Evolutionary conservation across 2,329 filamentous ascomycete species (phyloP), one percentile per base, ranked within the genome.

Genomic region (Xylariaceae sp.): DNA sequence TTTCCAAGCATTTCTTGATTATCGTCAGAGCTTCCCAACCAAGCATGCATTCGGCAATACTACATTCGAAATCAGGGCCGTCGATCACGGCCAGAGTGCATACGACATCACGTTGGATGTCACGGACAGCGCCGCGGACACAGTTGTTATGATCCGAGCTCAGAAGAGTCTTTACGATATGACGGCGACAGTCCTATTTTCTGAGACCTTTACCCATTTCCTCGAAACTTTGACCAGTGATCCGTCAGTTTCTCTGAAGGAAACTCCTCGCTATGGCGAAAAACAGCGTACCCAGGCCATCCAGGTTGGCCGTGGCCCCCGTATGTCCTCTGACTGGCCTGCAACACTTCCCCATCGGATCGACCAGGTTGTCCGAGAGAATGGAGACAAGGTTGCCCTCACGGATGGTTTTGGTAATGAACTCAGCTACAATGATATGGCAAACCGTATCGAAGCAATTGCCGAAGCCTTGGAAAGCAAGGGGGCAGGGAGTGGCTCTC

Each of bases 381-480:
- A 51, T 26, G 37, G 17, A 12, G 17, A 12, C 26, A 37, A 26
- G 19, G 40, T 24, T 1, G 36, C 36, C 19, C 17, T 40, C 14
- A 51, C 41, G 14, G 37, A 51, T 36, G 37, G 48, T 26, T 24
- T 34, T 6, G 28, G 28, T 3, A 43, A 51, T 8, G 16, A 26
- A 4, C 47, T 50, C 17, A 50, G 36, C 8, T 50, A 41, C 36
- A 16, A 21, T 16, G 1, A 50, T 9, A 2, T 41, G 24, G 24
- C 36, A 4, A 36, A 50, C 24, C 47, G 47, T 6, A 17, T 50
- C 3, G 33, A 50, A n/a, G 33, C 47, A 8, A 50, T 41, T 24
- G 47, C 47, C 33, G 6, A 17, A 14, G 11, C 7, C 12, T 12
- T 50, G 12, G 24, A 3, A 8, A 17, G 33, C 7, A 17, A 33